Percentiles rank a stretch among this genome's conserved stretches.
phyloP scores from a whole-genome alignment of 2,329 filamentous ascomycete genomes.

The Aspergillus sp. region DNA sequence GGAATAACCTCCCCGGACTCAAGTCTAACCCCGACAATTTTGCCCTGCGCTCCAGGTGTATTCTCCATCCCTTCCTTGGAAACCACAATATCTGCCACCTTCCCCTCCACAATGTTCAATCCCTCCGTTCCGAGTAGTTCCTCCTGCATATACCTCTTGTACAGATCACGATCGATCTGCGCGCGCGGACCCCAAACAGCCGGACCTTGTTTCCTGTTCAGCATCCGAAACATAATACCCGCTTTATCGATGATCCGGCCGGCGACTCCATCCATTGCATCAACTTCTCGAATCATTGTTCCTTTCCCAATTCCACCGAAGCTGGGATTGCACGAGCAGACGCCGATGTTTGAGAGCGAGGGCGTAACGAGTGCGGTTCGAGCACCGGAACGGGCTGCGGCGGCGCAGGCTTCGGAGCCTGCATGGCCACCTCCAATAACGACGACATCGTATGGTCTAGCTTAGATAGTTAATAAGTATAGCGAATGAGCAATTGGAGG shows the following conservation, averaged over 20 bases:
- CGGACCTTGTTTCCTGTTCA: constrained; percentile 85
- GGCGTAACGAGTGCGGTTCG: constrained; percentile 86
- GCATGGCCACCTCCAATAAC: constrained; percentile 96
- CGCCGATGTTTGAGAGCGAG: constrained; percentile 78
- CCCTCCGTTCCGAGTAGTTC: constrained; percentile 74
- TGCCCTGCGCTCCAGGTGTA: constrained; percentile 51
- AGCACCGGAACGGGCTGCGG: constrained; percentile 80
- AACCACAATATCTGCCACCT: constrained; percentile 84
- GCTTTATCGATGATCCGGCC: constrained; percentile 88
- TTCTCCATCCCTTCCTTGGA: constrained; percentile 49
- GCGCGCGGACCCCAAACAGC: constrained; percentile 96
- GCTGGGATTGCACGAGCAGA: constrained; percentile 94
- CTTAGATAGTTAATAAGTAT: constrained; percentile 2
- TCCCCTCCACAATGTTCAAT: constrained; percentile 73
- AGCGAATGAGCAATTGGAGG: not conserved
- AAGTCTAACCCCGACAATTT: constrained; percentile 75
- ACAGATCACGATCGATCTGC: constrained; percentile 87
- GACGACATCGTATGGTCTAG: constrained; percentile 76
- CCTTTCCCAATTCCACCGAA: constrained; percentile 99
- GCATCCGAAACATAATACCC: constrained; percentile 82
- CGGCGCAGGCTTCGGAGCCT: constrained; percentile 86
- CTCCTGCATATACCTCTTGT: constrained; percentile 83
- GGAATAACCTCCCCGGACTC: constrained; percentile 80
- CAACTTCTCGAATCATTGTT: constrained; percentile 89
- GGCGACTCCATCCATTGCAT: constrained; percentile 85